These are phyloP conservation scores for Hibiscus trionum DNA, from an alignment of 345 rosid genomes.

Conservation along the genomic window DNA sequence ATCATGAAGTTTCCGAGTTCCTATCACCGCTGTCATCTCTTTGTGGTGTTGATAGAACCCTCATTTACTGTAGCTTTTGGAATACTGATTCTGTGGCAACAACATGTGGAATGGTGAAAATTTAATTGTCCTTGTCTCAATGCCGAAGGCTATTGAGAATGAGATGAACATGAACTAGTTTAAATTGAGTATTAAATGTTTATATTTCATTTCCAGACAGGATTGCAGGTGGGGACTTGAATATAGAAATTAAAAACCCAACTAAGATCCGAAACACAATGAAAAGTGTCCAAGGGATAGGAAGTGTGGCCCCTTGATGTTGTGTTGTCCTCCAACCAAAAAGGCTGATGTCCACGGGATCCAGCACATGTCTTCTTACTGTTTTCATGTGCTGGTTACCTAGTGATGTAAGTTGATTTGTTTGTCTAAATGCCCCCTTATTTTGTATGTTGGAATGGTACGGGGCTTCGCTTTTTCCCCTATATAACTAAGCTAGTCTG, in stretches of 20 bases:
- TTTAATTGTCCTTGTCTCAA: neutral
- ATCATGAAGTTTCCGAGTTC: conserved; percentile 4
- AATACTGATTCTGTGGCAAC: neutral
- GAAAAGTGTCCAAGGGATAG: neutral
- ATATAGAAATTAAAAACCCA: neutral
- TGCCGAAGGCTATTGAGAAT: neutral
- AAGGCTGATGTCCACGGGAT: neutral
- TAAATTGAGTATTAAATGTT: neutral
- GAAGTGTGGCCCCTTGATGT: neutral
- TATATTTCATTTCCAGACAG: neutral
- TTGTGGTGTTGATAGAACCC: neutral
- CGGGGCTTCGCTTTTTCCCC: neutral
- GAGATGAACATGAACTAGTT: neutral
- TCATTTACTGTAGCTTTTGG: neutral
- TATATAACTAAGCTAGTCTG: neutral
- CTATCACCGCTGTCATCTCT: neutral
- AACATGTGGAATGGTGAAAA: neutral
- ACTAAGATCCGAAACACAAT: neutral
- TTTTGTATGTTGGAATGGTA: neutral
- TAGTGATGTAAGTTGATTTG: neutral
- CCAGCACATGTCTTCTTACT: conserved; percentile 9
- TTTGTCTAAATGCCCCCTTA: too few relatives aligned
- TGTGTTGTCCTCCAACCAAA: neutral
- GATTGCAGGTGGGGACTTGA: neutral
- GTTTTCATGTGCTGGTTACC: neutral